These are phyloP conservation scores for Viola pubescens DNA, from an alignment of 441 rosid genomes.

Conservation along the genomic window DNA sequence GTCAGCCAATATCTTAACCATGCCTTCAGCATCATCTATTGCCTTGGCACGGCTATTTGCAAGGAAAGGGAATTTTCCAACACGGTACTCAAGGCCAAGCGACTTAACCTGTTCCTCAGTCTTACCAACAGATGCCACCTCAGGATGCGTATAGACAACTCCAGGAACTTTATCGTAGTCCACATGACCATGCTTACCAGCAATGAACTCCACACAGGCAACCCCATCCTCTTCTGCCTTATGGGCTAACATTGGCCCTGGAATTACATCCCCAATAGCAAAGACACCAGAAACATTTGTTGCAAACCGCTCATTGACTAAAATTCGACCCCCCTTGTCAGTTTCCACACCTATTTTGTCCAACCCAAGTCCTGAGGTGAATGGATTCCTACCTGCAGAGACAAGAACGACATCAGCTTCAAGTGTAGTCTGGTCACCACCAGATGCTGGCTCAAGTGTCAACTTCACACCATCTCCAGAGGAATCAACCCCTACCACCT, in stretches of 20 bases:
- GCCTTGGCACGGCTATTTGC: constrained; percentile 99
- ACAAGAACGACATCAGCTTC: constrained; percentile 96
- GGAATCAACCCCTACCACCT: constrained; percentile 79
- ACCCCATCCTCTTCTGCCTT: constrained; percentile 98
- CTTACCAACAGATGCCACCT: constrained; percentile 93
- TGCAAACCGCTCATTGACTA: constrained; percentile 68
- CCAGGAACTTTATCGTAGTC: constrained; percentile 98
- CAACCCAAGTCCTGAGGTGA: constrained; percentile 79
- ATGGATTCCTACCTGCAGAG: constrained; percentile 89
- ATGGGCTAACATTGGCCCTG: constrained; percentile 98
- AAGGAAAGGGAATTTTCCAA: constrained; percentile 95
- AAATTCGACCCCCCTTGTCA: constrained; percentile 72
- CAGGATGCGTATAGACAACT: constrained; percentile 94
- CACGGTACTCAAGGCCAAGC: constrained; percentile 61
- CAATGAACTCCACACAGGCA: constrained; percentile 91
- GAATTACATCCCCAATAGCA: constrained; percentile 96
- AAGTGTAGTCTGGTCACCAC: constrained; percentile 73
- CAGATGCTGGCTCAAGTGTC: constrained; percentile 79
- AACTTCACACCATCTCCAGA: constrained; percentile 73
- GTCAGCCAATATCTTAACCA: constrained; percentile 87
- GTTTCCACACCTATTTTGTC: constrained; percentile 94
- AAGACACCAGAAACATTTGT: constrained; percentile 76
- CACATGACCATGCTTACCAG: constrained; percentile 96
- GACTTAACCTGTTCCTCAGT: constrained; percentile 96
- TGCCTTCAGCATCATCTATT: constrained; percentile 82